A percentile compares a stretch with the other conserved stretches of the same genome.
Conservation (phyloP, 768 basidiomycete species). For the Boletus tomentosulus region DNA sequence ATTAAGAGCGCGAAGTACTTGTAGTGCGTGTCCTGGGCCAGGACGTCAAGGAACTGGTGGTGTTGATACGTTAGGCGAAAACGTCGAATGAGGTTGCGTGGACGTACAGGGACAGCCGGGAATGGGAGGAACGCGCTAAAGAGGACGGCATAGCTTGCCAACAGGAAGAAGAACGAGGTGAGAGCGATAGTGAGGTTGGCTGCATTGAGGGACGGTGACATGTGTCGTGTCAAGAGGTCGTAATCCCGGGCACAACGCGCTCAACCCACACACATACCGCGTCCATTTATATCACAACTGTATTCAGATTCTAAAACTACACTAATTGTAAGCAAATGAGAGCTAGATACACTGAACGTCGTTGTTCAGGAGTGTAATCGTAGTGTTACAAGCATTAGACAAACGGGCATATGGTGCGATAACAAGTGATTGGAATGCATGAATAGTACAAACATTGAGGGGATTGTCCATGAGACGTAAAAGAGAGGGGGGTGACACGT, state of each 20-base stretch:
- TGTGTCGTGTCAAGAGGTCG: slow-evolving; percentile 23
- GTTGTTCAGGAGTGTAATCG: slow-evolving; percentile 11
- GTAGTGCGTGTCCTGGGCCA: slow-evolving; percentile 79
- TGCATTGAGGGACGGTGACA: slow-evolving; percentile 24
- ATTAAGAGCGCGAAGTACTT: slow-evolving; percentile 81
- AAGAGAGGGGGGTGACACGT: slow-evolving; percentile 14
- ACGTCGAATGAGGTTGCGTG: not conserved
- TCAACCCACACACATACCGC: slow-evolving; percentile 1
- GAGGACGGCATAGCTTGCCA: slow-evolving; percentile 60
- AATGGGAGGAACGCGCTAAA: slow-evolving; percentile 60
- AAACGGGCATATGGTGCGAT: slow-evolving; percentile 24
- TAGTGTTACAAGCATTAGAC: slow-evolving; percentile 32
- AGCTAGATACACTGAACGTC: slow-evolving; percentile 15
- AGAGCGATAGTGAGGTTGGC: slow-evolving; percentile 48
- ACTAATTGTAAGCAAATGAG: slow-evolving; percentile 9
- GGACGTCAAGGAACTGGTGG: slow-evolving; percentile 54
- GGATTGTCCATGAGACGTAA: slow-evolving; percentile 21
- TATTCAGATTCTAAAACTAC: slow-evolving; percentile 24
- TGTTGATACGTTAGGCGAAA: slow-evolving; percentile 19
- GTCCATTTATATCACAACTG: slow-evolving; percentile 6
- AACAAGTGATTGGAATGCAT: slow-evolving; percentile 22
- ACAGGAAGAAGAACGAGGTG: slow-evolving; percentile 49
- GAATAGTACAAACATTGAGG: slow-evolving; percentile 21
- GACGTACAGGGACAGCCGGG: slow-evolving; percentile 49
- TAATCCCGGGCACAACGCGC: slow-evolving; percentile 28